Evolutionary conservation across 805 yeast genomes (phyloP), one percentile per base, ranked within the genome.

Genomic region (Saccharomycopsis capsularis): DNA sequence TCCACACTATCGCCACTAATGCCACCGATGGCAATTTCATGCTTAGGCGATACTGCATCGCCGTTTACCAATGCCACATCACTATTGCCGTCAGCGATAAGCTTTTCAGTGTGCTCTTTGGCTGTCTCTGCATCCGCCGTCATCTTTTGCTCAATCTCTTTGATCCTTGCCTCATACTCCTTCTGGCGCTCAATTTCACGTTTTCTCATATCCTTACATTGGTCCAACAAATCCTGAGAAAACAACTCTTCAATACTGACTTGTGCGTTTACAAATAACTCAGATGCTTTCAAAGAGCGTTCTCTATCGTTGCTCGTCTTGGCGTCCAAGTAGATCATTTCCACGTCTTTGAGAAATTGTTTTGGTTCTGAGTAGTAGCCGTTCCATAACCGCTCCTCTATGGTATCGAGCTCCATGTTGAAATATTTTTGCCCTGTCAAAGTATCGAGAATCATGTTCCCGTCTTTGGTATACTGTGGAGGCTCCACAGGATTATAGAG

Each of bases 311-410:
- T 87, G 2, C 75, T 66, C 0, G 81, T 78, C 30, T 74, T 71
- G 0, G 95, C 76, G 67, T 93, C 99, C 30, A 73, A 73, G 40
- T 85, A 81, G 35, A 93, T 91, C 78, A 85, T 74, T 59, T 82
- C 88, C 40, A 93, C 75, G 61, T 93, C 99, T 56, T 76, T 78
- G 57, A 90, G 67, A 60, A 85, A 91, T 62, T 93, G 97, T 55
- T 79, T 82, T 13, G 98, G 97, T 59, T 89, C 96, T 35, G 87
- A 82, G 60, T 93, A 93, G 63, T 67, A 93, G 0, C 99, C 99
- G 64, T 93, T 93, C 99, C 99, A 93, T 47, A 93, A 66, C 51
- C 99, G 73, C 62, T 93, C 98, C 60, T 93, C 99, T 30, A 93
- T 78, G 16, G 89, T 82, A 60, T 93, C 99, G 47, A 93, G 68